These are phyloP conservation scores for Neurospora sp. DNA, from an alignment of 495 filamentous ascomycete genomes.

Conservation along the genomic window DNA sequence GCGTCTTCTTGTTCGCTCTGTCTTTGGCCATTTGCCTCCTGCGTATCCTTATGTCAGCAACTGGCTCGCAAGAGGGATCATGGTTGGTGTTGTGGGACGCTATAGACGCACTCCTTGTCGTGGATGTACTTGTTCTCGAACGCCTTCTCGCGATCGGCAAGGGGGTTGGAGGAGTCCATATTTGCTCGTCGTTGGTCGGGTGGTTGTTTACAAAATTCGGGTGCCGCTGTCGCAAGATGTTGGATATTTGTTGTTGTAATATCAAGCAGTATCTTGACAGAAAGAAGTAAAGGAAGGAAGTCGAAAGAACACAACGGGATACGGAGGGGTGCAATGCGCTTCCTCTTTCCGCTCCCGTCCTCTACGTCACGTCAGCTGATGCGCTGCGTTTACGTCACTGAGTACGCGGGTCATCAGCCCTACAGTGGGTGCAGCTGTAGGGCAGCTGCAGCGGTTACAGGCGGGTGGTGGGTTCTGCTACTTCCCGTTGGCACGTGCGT, in stretches of 20 bases:
- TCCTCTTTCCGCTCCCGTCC: not conserved
- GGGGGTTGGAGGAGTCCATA: slow-evolving; percentile 20
- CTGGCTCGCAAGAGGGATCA: not conserved
- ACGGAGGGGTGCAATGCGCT: not conserved
- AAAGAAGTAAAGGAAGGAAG: not conserved
- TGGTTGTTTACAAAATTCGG: not conserved
- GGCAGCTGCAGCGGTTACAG: not conserved
- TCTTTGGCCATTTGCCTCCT: slow-evolving; percentile 17
- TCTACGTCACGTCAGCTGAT: not conserved
- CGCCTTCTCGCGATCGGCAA: slow-evolving; percentile 22
- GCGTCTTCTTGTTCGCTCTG: slow-evolving; percentile 6
- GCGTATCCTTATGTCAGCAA: not conserved
- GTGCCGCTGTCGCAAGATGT: not conserved
- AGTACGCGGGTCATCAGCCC: not conserved
- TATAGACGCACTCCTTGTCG: slow-evolving; percentile 19
- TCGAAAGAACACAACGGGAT: not conserved
- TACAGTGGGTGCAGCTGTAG: not conserved
- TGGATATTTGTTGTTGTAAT: not conserved
- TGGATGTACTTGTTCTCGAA: slow-evolving; percentile 24
- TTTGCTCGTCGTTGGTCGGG: not conserved
- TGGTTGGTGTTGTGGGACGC: not conserved
- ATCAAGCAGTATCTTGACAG: not conserved
- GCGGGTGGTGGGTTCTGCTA: not conserved
- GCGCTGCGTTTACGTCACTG: not conserved
- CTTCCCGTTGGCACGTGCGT: not conserved